Conservation (phyloP, 2,329 filamentous ascomycete species). For the Ascochyta viciae-villosae region DNA sequence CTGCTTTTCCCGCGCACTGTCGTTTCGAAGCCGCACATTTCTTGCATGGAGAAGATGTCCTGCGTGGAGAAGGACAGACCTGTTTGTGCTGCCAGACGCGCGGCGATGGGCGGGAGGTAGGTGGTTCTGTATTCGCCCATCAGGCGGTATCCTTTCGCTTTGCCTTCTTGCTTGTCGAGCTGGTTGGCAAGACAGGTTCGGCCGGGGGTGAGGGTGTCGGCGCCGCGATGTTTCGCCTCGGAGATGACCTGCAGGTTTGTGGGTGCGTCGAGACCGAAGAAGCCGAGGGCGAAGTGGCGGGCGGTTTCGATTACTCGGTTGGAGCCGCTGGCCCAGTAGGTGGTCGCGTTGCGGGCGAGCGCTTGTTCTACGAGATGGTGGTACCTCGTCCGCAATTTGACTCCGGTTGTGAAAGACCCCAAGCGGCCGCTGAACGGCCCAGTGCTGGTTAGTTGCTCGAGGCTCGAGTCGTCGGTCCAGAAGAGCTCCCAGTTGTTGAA, state of each 20-base stretch:
- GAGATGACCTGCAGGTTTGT: constrained; percentile 59
- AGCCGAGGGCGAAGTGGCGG: constrained; percentile 60
- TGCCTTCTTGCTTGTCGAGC: constrained; percentile 52
- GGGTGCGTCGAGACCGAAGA: constrained; percentile 62
- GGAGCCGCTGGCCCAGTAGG: constrained; percentile 63
- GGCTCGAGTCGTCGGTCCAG: constrained; percentile 51
- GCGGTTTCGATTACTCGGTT: constrained; percentile 64
- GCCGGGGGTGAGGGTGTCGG: constrained; percentile 64
- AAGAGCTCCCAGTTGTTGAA: constrained; percentile 64
- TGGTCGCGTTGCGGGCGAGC: constrained; percentile 14
- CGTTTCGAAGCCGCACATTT: constrained; percentile 67
- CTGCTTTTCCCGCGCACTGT: constrained; percentile 59
- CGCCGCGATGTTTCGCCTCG: constrained; percentile 58
- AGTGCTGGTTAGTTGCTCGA: constrained; percentile 63
- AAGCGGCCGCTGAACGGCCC: constrained; percentile 64
- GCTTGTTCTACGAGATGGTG: constrained; percentile 51
- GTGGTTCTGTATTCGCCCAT: constrained; percentile 55
- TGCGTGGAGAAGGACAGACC: constrained; percentile 52
- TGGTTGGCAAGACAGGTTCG: constrained; percentile 53
- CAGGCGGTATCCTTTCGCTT: constrained; percentile 59
- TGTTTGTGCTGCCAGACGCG: constrained; percentile 54
- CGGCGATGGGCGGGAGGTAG: constrained; percentile 57
- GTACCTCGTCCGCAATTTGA: constrained; percentile 62
- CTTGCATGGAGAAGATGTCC: constrained; percentile 66
- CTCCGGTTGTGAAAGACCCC: constrained; percentile 61